Conservation (phyloP, 2,329 filamentous ascomycete genomes). For the Pseudogymnoascus sp. region DNA sequence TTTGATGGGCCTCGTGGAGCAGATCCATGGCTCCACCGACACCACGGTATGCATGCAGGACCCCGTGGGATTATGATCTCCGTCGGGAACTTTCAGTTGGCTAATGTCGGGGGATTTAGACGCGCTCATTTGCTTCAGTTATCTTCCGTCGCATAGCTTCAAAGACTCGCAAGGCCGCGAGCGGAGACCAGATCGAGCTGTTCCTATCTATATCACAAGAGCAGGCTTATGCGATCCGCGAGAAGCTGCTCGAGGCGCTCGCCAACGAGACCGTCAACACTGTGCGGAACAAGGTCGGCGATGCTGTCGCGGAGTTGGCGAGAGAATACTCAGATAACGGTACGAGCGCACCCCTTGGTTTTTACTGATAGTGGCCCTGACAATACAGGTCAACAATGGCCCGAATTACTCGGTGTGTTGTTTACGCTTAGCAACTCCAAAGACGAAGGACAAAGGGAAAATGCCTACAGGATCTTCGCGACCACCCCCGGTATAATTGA, state of each 20-base stretch:
- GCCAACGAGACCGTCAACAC: conserved; percentile 63
- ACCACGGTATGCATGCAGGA: conserved; percentile 23
- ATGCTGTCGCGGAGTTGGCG: conserved; percentile 93
- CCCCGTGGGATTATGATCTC: not conserved
- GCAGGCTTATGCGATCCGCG: conserved; percentile 70
- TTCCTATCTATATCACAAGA: conserved; percentile 73
- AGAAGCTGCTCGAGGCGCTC: conserved; percentile 74
- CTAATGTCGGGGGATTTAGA: conserved; percentile 41
- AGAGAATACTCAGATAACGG: conserved; percentile 90
- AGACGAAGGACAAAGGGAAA: conserved; percentile 79
- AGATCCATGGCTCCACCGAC: conserved; percentile 66
- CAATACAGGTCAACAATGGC: conserved; percentile 74
- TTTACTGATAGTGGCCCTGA: conserved; percentile 16
- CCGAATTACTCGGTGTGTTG: conserved; percentile 75
- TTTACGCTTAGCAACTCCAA: conserved; percentile 86
- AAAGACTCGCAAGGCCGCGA: conserved; percentile 71
- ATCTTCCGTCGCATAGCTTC: conserved; percentile 91
- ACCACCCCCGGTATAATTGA: conserved; percentile 94
- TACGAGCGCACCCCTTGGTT: conserved; percentile 39
- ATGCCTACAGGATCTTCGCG: conserved; percentile 89
- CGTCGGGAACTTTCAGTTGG: not conserved
- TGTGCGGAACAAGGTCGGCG: conserved; percentile 91
- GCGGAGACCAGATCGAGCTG: conserved; percentile 68
- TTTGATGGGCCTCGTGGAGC: conserved; percentile 89
- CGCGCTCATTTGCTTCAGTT: conserved; percentile 83